Evolutionary conservation across 257 asterid species (phyloP).

Genomic region (Scutellaria galericulata): DNA sequence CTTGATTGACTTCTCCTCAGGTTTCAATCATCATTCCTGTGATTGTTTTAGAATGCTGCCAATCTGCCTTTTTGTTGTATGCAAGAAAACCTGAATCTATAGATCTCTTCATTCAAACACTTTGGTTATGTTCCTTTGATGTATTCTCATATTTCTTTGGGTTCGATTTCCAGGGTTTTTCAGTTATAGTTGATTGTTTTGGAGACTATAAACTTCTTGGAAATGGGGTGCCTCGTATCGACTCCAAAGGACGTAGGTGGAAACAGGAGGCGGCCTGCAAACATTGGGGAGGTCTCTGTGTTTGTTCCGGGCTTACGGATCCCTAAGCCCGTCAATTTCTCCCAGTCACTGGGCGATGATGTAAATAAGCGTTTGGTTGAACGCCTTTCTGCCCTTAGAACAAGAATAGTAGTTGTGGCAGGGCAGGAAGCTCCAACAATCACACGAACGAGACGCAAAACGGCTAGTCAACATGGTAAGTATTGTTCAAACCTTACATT

Average conservation of each 20-base stretch:
- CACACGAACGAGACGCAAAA: conserved; percentile 88
- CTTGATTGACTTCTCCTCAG: conserved; percentile 40
- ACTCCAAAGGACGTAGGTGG: conserved; percentile 76
- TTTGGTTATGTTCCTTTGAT: neutral
- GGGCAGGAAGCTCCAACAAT: conserved; percentile 93
- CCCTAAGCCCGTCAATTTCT: conserved; percentile 85
- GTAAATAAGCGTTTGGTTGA: conserved; percentile 70
- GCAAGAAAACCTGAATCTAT: conserved; percentile 14
- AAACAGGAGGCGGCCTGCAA: conserved; percentile 82
- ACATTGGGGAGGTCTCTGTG: conserved; percentile 89
- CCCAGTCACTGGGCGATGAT: conserved; percentile 59
- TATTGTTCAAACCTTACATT: conserved; percentile 19
- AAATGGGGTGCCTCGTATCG: conserved; percentile 91
- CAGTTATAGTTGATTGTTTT: conserved; percentile 31
- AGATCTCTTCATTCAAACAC: conserved; percentile 7
- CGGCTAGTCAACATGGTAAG: conserved; percentile 92
- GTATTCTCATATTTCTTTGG: conserved; percentile 17
- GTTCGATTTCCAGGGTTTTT: neutral
- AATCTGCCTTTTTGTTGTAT: conserved; percentile 2
- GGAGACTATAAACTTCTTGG: conserved; percentile 43
- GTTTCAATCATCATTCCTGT: conserved; percentile 34
- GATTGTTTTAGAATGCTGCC: conserved; percentile 29
- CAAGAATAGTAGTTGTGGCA: conserved; percentile 92
- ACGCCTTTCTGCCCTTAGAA: conserved; percentile 91
- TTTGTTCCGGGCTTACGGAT: conserved; percentile 91